Conservation (phyloP, 331 rosid genomes). For the Arachis monticola region DNA sequence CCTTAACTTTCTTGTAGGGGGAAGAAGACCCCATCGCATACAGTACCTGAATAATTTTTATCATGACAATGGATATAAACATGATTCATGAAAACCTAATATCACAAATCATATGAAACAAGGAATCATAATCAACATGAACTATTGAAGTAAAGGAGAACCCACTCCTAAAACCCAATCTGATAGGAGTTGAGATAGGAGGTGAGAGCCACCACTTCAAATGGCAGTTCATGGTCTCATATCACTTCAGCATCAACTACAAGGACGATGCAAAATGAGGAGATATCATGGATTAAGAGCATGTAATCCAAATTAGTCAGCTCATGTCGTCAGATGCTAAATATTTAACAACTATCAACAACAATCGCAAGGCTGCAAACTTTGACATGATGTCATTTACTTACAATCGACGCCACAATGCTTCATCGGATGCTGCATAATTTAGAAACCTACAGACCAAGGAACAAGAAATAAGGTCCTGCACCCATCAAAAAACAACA, state of each 20-base stretch:
- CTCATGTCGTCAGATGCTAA: neutral
- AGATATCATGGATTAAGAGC: conserved; percentile 9
- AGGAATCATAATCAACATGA: conserved; percentile 19
- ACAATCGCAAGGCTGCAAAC: conserved; percentile 20
- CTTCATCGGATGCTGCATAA: conserved; percentile 85
- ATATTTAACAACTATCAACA: conserved; percentile 8
- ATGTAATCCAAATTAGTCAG: neutral
- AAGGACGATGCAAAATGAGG: conserved; percentile 31
- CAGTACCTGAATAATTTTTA: conserved; percentile 64
- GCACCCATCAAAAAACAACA: conserved; percentile 35
- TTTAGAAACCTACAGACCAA: conserved; percentile 82
- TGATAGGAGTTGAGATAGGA: conserved; percentile 38
- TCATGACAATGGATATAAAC: conserved; percentile 21
- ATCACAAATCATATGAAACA: conserved; percentile 18
- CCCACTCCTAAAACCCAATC: conserved; percentile 47
- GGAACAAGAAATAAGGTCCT: conserved; percentile 89
- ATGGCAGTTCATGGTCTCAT: conserved; percentile 29
- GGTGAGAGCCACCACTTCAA: conserved; percentile 35
- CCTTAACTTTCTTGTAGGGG: conserved; percentile 70
- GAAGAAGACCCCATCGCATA: conserved; percentile 88
- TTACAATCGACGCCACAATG: conserved; percentile 94
- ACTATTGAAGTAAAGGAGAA: conserved; percentile 36
- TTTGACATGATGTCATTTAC: conserved; percentile 37
- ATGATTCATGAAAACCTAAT: conserved; percentile 6
- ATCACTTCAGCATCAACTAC: conserved; percentile 36